These are phyloP conservation scores for Cyberlindnera mississippiensis DNA, from an alignment of 805 yeast species.

Conservation along the genomic window DNA sequence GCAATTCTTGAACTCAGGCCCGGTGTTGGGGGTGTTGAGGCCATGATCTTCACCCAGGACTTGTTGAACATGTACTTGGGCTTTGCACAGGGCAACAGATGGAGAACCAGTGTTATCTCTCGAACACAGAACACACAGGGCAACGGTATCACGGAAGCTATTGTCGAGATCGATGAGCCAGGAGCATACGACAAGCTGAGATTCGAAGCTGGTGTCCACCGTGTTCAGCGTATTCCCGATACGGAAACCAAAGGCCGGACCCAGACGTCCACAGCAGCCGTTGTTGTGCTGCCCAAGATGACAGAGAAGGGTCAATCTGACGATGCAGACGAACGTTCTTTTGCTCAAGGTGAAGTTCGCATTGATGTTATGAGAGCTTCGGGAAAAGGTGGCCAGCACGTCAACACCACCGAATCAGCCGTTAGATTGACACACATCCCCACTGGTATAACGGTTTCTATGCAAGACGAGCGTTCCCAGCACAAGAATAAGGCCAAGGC, in stretches of 20 bases:
- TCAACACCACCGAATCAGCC: constrained; percentile 95
- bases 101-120: constrained; percentile 65
- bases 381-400: constrained; percentile 98
- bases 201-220: constrained; percentile 91
- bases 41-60: constrained; percentile 80
- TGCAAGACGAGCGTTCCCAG: constrained; percentile 95
- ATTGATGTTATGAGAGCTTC: constrained; percentile 97
- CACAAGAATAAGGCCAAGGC: constrained; percentile 94
- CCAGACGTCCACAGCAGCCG: constrained; percentile 96
- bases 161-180: constrained; percentile 64
- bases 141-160: constrained; percentile 71
- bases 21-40: constrained; percentile 95
- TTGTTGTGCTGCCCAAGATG: constrained; percentile 84
- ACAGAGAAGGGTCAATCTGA: constrained; percentile 46
- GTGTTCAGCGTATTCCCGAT: constrained; percentile 91
- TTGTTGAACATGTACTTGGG: constrained; percentile 75
- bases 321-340: constrained; percentile 59
- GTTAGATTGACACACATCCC: constrained; percentile 91
- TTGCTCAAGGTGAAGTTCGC: constrained; percentile 83
- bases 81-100: constrained; percentile 58
- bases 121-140: constrained; percentile 54
- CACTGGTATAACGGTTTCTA: constrained; percentile 81
- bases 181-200: constrained; percentile 73
- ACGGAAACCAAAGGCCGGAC: constrained; percentile 93
- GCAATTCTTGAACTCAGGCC: constrained; percentile 86